Evolutionary conservation across 768 basidiomycete genomes (phyloP).

Genomic region (Mycena metata): DNA sequence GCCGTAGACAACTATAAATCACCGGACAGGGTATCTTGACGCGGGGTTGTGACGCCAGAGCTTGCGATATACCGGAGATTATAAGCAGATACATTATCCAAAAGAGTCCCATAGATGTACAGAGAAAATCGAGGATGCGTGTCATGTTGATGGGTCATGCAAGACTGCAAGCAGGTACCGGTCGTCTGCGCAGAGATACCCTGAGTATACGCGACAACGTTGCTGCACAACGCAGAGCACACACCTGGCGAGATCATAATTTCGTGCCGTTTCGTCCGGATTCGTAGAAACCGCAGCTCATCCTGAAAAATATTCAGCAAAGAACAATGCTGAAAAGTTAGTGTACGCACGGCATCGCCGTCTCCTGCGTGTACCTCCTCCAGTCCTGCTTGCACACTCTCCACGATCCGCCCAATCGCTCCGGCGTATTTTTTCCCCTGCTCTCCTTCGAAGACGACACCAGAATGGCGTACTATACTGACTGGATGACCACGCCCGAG

Average conservation of each 20-base stretch:
- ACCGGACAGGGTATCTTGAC: too few species aligned
- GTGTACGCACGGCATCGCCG: conserved; percentile 66
- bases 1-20: too few species aligned
- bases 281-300: conserved; percentile 88
- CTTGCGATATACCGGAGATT: conserved; percentile 19
- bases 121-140: conserved; percentile 9
- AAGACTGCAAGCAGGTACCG: conserved; percentile 87
- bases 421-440: conserved; percentile 82
- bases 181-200: conserved; percentile 65
- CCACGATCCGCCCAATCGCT: conserved; percentile 81
- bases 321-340: not conserved
- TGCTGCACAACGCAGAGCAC: conserved; percentile 39
- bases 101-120: conserved; percentile 35
- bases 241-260: conserved; percentile 94
- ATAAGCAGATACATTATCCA: conserved; percentile 32
- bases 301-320: conserved; percentile 63
- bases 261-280: conserved; percentile 92
- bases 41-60: too few species aligned
- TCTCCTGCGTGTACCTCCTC: conserved; percentile 80
- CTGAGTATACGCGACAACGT: not conserved
- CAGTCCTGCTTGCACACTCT: conserved; percentile 81
- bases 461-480: conserved; percentile 87
- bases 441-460: conserved; percentile 89
- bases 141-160: conserved; percentile 76
- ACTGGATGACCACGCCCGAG: conserved; percentile 79